Evolutionary conservation across 305 asterid genomes (phyloP).

Genomic region (Solanum hybrid): DNA sequence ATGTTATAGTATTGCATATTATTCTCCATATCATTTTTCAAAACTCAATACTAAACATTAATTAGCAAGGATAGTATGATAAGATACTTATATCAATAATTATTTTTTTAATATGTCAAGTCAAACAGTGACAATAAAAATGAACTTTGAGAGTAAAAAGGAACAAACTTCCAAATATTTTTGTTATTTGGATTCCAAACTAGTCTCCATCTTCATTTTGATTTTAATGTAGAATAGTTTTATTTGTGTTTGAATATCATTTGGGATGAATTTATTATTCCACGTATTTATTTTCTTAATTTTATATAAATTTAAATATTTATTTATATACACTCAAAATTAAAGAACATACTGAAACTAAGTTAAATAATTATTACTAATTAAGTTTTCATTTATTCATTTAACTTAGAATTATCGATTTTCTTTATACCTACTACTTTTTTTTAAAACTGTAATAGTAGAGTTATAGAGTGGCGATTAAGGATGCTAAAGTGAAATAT

Average conservation of each 20-base stretch:
- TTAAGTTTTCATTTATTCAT: too few relatives aligned
- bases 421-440: not conserved
- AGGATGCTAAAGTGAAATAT: not conserved
- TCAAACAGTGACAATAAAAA: too few relatives aligned
- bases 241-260: not conserved
- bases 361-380: too few relatives aligned
- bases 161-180: not conserved
- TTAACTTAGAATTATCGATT: not conserved
- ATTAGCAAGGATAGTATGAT: too few relatives aligned
- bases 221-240: not conserved
- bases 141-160: fast-evolving
- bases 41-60: not conserved
- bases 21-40: too few relatives aligned
- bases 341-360: too few relatives aligned
- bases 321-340: too few relatives aligned
- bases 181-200: not conserved
- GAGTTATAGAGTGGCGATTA: not conserved
- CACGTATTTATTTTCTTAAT: too few relatives aligned
- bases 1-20: too few relatives aligned
- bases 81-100: too few relatives aligned
- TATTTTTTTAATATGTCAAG: too few relatives aligned
- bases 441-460: not conserved
- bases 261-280: not conserved
- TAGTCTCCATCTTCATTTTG: not conserved
- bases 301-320: too few relatives aligned